These are phyloP conservation scores for Tubosaeta sp. DNA, from an alignment of 768 basidiomycete genomes.

Conservation along the genomic window DNA sequence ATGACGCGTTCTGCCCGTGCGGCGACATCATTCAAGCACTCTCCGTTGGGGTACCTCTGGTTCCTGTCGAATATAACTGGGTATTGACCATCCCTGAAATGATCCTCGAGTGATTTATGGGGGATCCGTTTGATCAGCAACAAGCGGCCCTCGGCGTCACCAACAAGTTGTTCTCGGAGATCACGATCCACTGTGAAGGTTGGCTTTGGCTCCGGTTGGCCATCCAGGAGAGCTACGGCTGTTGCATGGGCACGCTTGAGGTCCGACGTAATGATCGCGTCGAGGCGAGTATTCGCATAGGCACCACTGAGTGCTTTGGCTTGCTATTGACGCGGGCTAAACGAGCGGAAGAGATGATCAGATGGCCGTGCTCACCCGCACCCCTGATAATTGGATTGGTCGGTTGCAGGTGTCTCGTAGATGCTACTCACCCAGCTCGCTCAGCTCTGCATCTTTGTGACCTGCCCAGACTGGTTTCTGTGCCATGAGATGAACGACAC, in stretches of 20 bases:
- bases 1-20: constrained; percentile 50
- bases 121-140: constrained; percentile 33
- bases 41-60: constrained; percentile 66
- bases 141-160: constrained; percentile 61
- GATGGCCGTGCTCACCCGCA: constrained; percentile 38
- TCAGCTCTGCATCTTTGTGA: constrained; percentile 67
- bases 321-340: constrained; percentile 41
- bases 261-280: constrained; percentile 61
- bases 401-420: neutral
- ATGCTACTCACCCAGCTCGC: constrained; percentile 59
- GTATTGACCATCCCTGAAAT: constrained; percentile 50
- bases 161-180: constrained; percentile 68
- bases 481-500: neutral
- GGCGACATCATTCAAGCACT: constrained; percentile 61
- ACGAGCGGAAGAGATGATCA: neutral
- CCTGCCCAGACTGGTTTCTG: constrained; percentile 66
- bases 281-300: constrained; percentile 45
- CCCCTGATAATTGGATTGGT: constrained; percentile 37
- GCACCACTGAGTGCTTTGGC: constrained; percentile 56
- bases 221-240: constrained; percentile 50
- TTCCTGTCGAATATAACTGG: constrained; percentile 43
- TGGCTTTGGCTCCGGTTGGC: constrained; percentile 45
- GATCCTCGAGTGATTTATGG: constrained; percentile 37
- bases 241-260: constrained; percentile 63
- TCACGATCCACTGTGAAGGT: constrained; percentile 45